phyloP scores from a whole-genome alignment of 2,329 filamentous ascomycete genomes.

The Xylariaceae sp. region DNA sequence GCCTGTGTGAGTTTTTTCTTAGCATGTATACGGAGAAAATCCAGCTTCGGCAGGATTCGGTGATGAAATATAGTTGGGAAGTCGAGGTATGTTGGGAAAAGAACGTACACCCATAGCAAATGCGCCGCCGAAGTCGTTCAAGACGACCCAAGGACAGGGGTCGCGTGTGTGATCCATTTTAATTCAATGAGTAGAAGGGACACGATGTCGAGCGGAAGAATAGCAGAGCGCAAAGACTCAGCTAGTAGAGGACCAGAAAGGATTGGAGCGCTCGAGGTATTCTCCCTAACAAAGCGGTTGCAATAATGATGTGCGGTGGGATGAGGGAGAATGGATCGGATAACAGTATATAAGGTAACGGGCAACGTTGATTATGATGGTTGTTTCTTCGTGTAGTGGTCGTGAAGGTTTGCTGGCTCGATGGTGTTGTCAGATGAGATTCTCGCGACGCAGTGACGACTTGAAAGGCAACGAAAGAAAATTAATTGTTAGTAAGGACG shows the following conservation, averaged over 20 bases:
- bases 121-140: constrained; percentile 97
- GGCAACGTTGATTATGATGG: not conserved
- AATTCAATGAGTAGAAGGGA: no score
- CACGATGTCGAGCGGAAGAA: constrained; percentile 1
- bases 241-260: not conserved
- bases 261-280: not conserved
- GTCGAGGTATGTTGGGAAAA: constrained; percentile 6
- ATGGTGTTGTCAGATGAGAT: no score
- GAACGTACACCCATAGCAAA: constrained; percentile 91
- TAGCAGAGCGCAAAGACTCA: not conserved
- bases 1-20: constrained; percentile 26
- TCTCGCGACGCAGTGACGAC: constrained; percentile 7
- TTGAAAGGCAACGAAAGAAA: constrained; percentile 21
- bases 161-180: constrained; percentile 94
- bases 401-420: not conserved
- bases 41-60: not conserved
- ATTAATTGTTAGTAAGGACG: constrained; percentile 5
- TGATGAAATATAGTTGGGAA: not conserved
- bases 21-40: not conserved
- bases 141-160: constrained; percentile 94
- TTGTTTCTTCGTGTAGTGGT: not conserved
- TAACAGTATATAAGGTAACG: not conserved
- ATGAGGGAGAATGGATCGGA: not conserved
- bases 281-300: not conserved
- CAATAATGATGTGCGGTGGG: not conserved